phyloP scores from a whole-genome alignment of 371 early-diverging fungal genomes.

The Catenaria anguillulae region DNA sequence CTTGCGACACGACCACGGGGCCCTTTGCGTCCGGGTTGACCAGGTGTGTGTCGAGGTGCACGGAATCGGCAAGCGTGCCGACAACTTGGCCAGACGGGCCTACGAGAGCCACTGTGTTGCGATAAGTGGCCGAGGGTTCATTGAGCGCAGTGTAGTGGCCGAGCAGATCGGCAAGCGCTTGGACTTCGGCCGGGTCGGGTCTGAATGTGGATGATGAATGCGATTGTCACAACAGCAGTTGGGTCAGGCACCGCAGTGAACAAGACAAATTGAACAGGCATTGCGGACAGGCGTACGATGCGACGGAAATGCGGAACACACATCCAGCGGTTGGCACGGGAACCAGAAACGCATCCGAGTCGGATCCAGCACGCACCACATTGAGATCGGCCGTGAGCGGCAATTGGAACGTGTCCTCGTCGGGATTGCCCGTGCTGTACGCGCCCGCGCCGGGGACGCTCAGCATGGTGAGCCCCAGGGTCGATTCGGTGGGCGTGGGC shows the following conservation, averaged over 20 bases:
- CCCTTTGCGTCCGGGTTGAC: neutral
- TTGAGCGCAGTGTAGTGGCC: neutral
- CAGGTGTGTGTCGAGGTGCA: neutral
- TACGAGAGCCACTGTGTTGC: constrained; percentile 4
- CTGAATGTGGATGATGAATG: no score
- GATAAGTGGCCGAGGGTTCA: neutral
- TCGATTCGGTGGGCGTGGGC: neutral
- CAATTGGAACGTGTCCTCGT: neutral
- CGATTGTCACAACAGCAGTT: no score
- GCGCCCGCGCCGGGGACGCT: neutral
- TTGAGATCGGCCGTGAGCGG: neutral
- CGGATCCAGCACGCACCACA: neutral
- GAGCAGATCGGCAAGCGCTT: neutral
- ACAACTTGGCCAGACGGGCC: neutral
- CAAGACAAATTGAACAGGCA: no score
- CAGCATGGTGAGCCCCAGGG: neutral
- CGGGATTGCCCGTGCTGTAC: neutral
- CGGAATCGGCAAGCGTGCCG: neutral
- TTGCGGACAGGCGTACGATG: no score
- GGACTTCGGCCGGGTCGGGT: neutral
- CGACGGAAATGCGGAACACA: no score
- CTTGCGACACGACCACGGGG: neutral
- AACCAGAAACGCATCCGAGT: neutral
- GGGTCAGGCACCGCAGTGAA: no score
- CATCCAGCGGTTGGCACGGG: neutral